phyloP scores from a whole-genome alignment of 176 grass and related monocot species.

The Elymus sibiricus region DNA sequence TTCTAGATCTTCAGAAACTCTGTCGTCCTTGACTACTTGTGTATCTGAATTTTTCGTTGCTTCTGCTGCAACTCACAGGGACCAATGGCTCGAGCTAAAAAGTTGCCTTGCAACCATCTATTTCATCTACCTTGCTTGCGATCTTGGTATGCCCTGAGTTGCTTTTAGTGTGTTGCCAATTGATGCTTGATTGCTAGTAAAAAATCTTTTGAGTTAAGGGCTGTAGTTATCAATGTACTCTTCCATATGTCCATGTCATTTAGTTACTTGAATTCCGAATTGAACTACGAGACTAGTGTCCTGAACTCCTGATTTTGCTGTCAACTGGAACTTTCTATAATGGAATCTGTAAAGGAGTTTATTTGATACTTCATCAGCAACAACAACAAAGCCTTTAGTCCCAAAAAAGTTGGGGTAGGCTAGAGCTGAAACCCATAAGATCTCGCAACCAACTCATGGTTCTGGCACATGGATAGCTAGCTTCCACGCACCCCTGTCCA shows the following conservation, averaged over 20 bases:
- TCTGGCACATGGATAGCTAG: too few relatives aligned
- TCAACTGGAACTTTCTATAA: conserved; percentile 8
- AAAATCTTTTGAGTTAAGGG: neutral
- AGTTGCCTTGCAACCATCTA: conserved; percentile 89
- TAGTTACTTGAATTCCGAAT: neutral
- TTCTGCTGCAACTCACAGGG: conserved; percentile 50
- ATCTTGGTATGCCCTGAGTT: conserved; percentile 67
- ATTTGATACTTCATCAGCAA: neutral
- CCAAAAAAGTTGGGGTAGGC: too few relatives aligned
- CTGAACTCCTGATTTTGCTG: neutral
- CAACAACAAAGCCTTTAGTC: too few relatives aligned
- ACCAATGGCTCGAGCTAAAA: conserved; percentile 98
- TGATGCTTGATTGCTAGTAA: conserved; percentile 15
- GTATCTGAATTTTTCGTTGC: conserved; percentile 30
- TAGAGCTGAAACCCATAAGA: too few relatives aligned
- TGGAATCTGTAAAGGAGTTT: neutral
- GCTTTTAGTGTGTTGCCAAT: conserved; percentile 24
- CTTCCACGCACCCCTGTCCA: too few relatives aligned
- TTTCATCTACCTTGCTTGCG: conserved; percentile 97
- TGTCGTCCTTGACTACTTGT: conserved; percentile 21
- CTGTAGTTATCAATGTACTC: conserved; percentile 1
- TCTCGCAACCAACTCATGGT: too few relatives aligned
- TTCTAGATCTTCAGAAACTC: conserved; percentile 18
- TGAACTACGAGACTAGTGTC: neutral
- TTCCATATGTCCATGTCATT: conserved; percentile 11